Percentiles rank a stretch among this genome's conserved stretches.
Evolutionary conservation across 2,329 filamentous ascomycete genomes (phyloP).

Genomic region (Fusarium chaquense): DNA sequence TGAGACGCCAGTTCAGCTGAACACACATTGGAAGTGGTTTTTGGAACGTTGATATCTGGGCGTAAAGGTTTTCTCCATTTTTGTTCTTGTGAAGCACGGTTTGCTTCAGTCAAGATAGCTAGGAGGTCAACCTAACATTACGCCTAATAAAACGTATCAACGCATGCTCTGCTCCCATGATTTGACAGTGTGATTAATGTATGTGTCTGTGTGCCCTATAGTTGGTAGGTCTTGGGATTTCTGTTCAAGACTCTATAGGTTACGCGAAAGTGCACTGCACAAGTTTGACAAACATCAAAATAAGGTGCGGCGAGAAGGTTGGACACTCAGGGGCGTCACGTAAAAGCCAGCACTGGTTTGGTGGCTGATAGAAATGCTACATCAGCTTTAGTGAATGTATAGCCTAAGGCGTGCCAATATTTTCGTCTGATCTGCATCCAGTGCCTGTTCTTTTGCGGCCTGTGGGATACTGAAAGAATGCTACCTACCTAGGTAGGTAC

Average conservation of each 20-base stretch:
- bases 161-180: neutral
- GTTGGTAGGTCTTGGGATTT: accelerated
- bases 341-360: too few species aligned
- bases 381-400: neutral
- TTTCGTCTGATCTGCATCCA: neutral
- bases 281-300: neutral
- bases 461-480: too few species aligned
- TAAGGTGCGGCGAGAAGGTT: accelerated
- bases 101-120: neutral
- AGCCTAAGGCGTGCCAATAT: neutral
- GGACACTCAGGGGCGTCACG: too few species aligned
- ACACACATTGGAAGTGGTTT: neutral
- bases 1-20: too few species aligned
- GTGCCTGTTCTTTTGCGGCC: neutral
- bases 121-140: neutral
- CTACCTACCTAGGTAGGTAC: too few species aligned
- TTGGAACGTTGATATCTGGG: neutral
- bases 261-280: too few species aligned
- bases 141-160: neutral
- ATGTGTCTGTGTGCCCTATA: neutral
- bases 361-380: neutral
- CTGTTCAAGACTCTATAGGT: neutral
- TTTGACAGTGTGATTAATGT: neutral
- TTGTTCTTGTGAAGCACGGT: neutral
- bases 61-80: neutral